Evolutionary conservation across 2,329 filamentous ascomycete species (phyloP), one percentile per base, ranked within the genome.

Genomic region (Tolypocladium guangdongense): DNA sequence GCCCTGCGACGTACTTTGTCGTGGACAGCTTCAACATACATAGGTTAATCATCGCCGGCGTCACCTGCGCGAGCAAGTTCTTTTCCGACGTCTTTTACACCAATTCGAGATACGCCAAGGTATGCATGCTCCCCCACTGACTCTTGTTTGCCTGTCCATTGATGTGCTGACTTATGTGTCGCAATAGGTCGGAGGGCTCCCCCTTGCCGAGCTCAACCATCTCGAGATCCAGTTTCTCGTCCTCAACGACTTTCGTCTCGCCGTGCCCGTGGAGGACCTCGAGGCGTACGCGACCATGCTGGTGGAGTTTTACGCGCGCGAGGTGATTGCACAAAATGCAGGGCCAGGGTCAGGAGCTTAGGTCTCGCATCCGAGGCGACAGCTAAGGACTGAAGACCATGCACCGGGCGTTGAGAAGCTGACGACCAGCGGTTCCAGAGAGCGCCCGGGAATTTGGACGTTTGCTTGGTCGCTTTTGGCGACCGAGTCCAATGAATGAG

Each of bases 11-110:
- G 10, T 83, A 81, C 55, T 97, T 99, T 66, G 92, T 97, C 41
- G 93, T 97, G 12, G 93, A 99, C 72, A 97, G 93, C 72, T 99
- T 93, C 75, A 99, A 99, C 71, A 97, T 99, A 58, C 93, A 99
- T 67, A 85, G 93, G 53, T 76, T 99, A 53, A 91, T 97, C 52
- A 99, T 99, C 66, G 90, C 93, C 2, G 93, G 92, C 37, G 93
- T 99, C 46, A 99, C 93, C 3, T 97, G 93, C 70, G 91, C 93
- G 6, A 97, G 92, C 81, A 99, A 99, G 71, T 99, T 97, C 78
- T 99, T 99, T 72, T 97, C 92, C 6, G 82, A 99, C 72, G 92
- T 97, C 41, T 99, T 99, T 64, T 99, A 97, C 68, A 99, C 93
- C 11, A 99, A 99, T 71, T 97, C 93, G 53, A 83, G 93, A 83